phyloP scores from a whole-genome alignment of 768 basidiomycete species.

The Pleurotus tuber-regium region DNA sequence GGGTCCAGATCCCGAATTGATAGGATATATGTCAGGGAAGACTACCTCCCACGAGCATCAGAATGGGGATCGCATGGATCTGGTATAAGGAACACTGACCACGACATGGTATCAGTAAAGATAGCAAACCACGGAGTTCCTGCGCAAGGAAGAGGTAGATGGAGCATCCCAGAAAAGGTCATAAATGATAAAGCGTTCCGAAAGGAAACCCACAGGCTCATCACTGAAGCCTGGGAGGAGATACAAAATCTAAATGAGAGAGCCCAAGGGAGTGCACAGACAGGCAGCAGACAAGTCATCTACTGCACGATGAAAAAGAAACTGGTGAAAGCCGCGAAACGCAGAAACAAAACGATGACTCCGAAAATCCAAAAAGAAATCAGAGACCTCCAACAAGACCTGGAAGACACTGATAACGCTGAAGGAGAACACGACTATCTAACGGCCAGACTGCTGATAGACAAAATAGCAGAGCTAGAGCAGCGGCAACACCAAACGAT shows the following conservation, averaged over 20 bases:
- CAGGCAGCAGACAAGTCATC: too few relatives aligned
- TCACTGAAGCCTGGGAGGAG: too few relatives aligned
- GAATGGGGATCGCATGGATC: slow-evolving; percentile 24
- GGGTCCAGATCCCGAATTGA: slow-evolving; percentile 37
- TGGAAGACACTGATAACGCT: not conserved
- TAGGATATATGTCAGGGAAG: slow-evolving; percentile 27
- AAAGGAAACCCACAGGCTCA: too few relatives aligned
- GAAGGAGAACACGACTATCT: not conserved
- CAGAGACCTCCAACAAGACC: not conserved
- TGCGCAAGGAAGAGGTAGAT: slow-evolving; percentile 29
- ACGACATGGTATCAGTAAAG: slow-evolving; percentile 25
- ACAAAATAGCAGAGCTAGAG: slow-evolving; percentile 6
- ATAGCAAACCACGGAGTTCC: slow-evolving; percentile 21
- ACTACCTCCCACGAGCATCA: slow-evolving; percentile 5
- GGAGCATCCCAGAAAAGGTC: slow-evolving; percentile 22
- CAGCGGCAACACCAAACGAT: slow-evolving; percentile 4
- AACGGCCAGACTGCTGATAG: not conserved
- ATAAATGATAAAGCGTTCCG: slow-evolving; percentile 19
- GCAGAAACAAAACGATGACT: not conserved
- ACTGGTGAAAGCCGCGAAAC: too few relatives aligned
- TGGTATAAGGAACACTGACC: slow-evolving; percentile 26
- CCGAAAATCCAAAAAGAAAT: slow-evolving; percentile 4
- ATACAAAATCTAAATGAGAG: too few relatives aligned
- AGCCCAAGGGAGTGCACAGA: slow-evolving; percentile 3
- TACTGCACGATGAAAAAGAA: too few relatives aligned